Evolutionary conservation across 148 eudicot species (phyloP).

Genomic region (Fagopyrum tataricum): DNA sequence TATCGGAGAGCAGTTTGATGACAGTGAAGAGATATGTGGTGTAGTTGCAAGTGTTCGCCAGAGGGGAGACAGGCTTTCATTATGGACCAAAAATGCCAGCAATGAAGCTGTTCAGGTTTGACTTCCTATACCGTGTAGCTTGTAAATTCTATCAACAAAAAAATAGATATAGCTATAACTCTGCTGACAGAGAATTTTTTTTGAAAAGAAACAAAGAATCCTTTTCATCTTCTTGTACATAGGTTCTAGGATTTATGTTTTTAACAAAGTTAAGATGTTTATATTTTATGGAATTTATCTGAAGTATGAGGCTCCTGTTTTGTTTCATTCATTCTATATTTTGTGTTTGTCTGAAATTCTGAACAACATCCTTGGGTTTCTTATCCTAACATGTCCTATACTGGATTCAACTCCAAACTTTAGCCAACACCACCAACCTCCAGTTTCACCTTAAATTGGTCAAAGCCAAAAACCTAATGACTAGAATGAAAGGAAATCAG

Average conservation of each 20-base stretch:
- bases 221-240: neutral
- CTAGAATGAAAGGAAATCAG: too few species aligned
- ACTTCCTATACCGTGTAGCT: neutral
- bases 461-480: too few species aligned
- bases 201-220: neutral
- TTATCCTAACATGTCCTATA: neutral
- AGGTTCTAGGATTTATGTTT: neutral
- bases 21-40: constrained; percentile 86
- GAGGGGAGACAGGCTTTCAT: constrained; percentile 65
- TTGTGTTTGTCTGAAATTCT: neutral
- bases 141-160: neutral
- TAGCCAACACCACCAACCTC: too few species aligned
- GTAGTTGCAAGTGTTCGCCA: constrained; percentile 87
- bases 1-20: constrained; percentile 87
- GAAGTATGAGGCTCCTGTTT: neutral
- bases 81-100: constrained; percentile 82
- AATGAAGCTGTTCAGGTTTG: constrained; percentile 91
- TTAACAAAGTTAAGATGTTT: neutral
- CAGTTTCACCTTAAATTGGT: too few species aligned
- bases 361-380: neutral
- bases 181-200: neutral
- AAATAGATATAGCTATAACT: neutral
- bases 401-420: neutral
- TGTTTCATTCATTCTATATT: neutral
- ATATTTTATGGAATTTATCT: neutral